Evolutionary conservation across 2,329 filamentous ascomycete genomes (phyloP), one percentile per base, ranked within the genome.

Genomic region (Epichloe baconii): DNA sequence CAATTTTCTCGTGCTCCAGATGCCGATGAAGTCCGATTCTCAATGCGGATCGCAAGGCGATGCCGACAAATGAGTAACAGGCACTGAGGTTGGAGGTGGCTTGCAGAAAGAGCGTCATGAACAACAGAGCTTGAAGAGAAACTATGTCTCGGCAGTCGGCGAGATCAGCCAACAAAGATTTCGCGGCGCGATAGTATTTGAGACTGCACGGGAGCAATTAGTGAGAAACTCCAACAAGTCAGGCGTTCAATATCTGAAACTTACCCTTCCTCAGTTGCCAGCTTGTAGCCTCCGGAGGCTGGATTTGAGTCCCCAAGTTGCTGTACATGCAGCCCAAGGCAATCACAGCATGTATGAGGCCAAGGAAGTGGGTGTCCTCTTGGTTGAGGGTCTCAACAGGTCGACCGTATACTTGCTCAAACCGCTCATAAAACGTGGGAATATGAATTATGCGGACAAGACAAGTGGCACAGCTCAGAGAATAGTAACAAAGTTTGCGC

Each of bases 61-160:
- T 85, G 6, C 86, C 86, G 46, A 91, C 77, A 58, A 88, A 89
- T 0, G 85, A 80, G 65, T 91, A 91, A 62, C 86, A 91, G 10
- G 82, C 85, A 61, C 82, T 86, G 34, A 91, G 70, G 61, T 88
- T 87, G 10, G 86, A 85, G 2, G 87, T 86, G 2, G 84, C 81
- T 61, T 93, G 87, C 1, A 91, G 73, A 61, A 90, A 93, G 3
- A 91, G 70, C 47, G 89, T 85, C 76, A 89, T 86, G 63, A 88
- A 89, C 19, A 89, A 69, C 6, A 93, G 74, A 2, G 84, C 80
- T 64, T 93, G 86, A 8, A 91, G 70, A 1, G 86, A 86, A 19
- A 75, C 78, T 43, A 91, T 71, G 61, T 90, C 86, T 45, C 86
- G 80, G 58, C 85, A 89, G 53, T 83, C 80, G 1, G 79, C 80